Conservation (phyloP, 768 basidiomycete species). For the Rhizopogon sp. region DNA sequence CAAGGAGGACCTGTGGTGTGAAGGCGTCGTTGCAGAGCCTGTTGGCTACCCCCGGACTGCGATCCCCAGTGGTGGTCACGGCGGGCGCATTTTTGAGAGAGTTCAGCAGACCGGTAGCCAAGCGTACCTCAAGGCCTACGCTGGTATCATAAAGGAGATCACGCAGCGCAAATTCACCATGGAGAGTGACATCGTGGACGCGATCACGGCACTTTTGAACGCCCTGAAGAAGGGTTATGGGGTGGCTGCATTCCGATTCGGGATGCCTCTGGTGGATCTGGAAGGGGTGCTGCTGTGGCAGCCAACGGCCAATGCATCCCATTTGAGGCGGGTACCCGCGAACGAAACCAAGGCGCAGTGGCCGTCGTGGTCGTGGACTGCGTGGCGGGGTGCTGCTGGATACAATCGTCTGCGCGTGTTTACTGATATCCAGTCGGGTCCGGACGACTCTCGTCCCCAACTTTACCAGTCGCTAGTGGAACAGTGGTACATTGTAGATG, state of each 20-base stretch:
- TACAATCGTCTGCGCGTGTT: background rate
- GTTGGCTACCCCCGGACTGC: no score
- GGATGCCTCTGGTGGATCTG: slow-evolving; percentile 1
- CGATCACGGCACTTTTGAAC: no score
- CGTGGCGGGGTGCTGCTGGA: slow-evolving; percentile 14
- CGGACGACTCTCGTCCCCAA: background rate
- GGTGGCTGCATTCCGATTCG: no score
- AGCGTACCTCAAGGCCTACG: no score
- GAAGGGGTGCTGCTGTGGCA: slow-evolving; percentile 16
- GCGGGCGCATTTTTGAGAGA: no score
- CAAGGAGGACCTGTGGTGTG: slow-evolving; percentile 14
- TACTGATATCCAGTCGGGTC: background rate
- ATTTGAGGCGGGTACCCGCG: slow-evolving; percentile 6
- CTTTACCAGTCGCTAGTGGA: slow-evolving; percentile 12
- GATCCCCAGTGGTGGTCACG: no score
- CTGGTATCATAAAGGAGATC: no score
- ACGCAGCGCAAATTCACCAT: no score
- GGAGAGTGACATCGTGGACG: no score
- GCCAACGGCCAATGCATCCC: slow-evolving; percentile 7
- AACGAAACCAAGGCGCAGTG: background rate
- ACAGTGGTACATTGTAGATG: slow-evolving; percentile 11
- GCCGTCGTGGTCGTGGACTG: slow-evolving; percentile 22
- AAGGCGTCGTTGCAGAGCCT: slow-evolving; percentile 14
- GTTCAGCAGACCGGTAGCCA: no score
- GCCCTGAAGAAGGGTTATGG: no score